phyloP scores from a whole-genome alignment of 108 stramenopile genomes.

The Mediolabrus comicus region DNA sequence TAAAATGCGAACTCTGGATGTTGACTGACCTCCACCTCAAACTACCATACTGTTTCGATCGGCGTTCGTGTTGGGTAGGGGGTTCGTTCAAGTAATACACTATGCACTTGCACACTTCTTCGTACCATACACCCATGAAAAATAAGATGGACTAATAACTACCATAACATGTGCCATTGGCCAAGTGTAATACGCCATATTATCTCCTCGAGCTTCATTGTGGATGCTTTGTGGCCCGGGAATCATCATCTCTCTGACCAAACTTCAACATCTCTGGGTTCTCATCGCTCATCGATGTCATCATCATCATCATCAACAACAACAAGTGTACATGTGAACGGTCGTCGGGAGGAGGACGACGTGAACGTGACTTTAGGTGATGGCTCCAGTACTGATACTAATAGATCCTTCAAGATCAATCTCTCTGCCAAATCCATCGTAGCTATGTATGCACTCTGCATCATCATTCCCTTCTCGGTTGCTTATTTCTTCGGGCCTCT shows the following conservation, averaged over 20 bases:
- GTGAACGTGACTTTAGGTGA: too few species aligned
- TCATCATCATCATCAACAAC: not conserved
- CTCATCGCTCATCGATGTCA: not conserved
- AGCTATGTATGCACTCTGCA: not conserved
- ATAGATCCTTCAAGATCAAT: not conserved
- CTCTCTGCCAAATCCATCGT: not conserved
- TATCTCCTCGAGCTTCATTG: not conserved
- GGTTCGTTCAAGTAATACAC: too few species aligned
- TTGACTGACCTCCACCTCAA: too few species aligned
- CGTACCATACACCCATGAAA: too few species aligned
- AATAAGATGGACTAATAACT: too few species aligned
- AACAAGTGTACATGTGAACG: too few species aligned
- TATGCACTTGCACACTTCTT: too few species aligned
- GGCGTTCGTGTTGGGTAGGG: too few species aligned
- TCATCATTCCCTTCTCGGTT: not conserved
- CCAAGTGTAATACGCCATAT: not conserved
- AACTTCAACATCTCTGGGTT: not conserved
- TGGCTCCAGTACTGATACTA: not conserved
- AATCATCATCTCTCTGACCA: not conserved
- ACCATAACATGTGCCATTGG: not conserved
- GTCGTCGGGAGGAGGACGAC: too few species aligned
- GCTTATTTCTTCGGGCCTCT: not conserved
- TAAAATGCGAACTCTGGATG: too few species aligned
- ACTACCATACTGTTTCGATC: too few species aligned
- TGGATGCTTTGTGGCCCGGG: not conserved